A percentile compares a stretch with the other conserved stretches of the same genome.
Evolutionary conservation across 2,329 filamentous ascomycete genomes (phyloP).

Genomic region (Fusarium transvaalense): DNA sequence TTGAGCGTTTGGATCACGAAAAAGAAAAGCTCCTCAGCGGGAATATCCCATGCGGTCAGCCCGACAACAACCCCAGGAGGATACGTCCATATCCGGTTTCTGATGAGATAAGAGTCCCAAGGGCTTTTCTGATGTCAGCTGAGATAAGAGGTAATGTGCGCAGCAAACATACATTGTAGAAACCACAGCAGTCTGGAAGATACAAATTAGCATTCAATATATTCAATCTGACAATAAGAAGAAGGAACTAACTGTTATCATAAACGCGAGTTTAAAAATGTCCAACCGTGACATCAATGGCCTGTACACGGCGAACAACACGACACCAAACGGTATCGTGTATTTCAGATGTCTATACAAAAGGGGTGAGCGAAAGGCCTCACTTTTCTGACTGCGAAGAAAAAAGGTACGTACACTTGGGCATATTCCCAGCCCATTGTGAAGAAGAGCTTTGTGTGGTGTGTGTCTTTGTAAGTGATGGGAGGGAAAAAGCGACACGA

Average conservation of each 20-base stretch:
- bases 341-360: slow-evolving; percentile 40
- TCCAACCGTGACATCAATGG: slow-evolving; percentile 40
- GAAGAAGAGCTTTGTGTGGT: slow-evolving; percentile 1
- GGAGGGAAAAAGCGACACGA: not conserved
- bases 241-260: slow-evolving; percentile 26
- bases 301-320: slow-evolving; percentile 24
- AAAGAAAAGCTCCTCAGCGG: slow-evolving; percentile 80
- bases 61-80: slow-evolving; percentile 74
- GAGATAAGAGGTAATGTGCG: not conserved
- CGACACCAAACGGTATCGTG: slow-evolving; percentile 40
- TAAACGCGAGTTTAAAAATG: slow-evolving; percentile 33
- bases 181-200: slow-evolving; percentile 62
- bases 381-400: not conserved
- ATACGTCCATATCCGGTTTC: slow-evolving; percentile 77
- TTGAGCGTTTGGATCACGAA: slow-evolving; percentile 83
- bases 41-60: slow-evolving; percentile 72
- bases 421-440: slow-evolving; percentile 46
- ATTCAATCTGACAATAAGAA: accelerated
- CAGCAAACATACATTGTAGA: slow-evolving; percentile 65
- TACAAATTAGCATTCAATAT: not conserved
- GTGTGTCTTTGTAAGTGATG: not conserved
- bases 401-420: slow-evolving; percentile 36
- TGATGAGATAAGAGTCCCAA: slow-evolving; percentile 82
- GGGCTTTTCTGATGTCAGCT: slow-evolving; percentile 55
- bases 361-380: slow-evolving; percentile 2